Conservation (phyloP, 2,329 filamentous ascomycete genomes). For the Podosphaera xanthii region DNA sequence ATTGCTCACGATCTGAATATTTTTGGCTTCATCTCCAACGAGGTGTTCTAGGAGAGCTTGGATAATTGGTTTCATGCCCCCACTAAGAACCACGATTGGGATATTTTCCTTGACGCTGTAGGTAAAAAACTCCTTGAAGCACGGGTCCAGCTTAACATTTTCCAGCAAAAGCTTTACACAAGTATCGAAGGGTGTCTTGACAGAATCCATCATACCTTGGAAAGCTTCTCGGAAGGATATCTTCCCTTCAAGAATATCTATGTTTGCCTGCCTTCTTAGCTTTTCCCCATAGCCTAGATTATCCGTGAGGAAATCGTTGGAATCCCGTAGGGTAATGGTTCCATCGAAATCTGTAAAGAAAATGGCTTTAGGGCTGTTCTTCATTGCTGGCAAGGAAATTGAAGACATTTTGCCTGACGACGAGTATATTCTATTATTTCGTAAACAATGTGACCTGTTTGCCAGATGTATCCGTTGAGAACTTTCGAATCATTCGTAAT, state of each 20-base stretch:
- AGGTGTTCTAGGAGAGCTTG: slow-evolving; percentile 58
- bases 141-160: slow-evolving; percentile 73
- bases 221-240: slow-evolving; percentile 70
- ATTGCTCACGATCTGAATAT: slow-evolving; percentile 84
- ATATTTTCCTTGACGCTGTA: slow-evolving; percentile 68
- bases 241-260: slow-evolving; percentile 48
- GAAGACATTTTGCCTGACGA: slow-evolving; percentile 10
- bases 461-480: neutral
- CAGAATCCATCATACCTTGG: slow-evolving; percentile 74
- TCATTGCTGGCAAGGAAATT: slow-evolving; percentile 30
- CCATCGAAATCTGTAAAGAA: slow-evolving; percentile 99
- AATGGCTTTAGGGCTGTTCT: slow-evolving; percentile 63
- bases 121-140: slow-evolving; percentile 69
- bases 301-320: slow-evolving; percentile 59
- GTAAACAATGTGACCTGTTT: neutral
- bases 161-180: slow-evolving; percentile 58
- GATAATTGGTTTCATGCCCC: slow-evolving; percentile 85
- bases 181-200: slow-evolving; percentile 56
- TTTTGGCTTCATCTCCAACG: slow-evolving; percentile 47
- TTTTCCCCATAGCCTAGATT: slow-evolving; percentile 64
- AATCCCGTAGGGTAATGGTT: slow-evolving; percentile 58
- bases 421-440: neutral
- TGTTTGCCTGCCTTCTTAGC: slow-evolving; percentile 49
- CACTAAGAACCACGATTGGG: slow-evolving; percentile 76
- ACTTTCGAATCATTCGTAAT: neutral